Evolutionary conservation across 1,284 basidiomycete genomes (phyloP), one percentile per base, ranked within the genome.

Genomic region (Sporisorium reilianum): DNA sequence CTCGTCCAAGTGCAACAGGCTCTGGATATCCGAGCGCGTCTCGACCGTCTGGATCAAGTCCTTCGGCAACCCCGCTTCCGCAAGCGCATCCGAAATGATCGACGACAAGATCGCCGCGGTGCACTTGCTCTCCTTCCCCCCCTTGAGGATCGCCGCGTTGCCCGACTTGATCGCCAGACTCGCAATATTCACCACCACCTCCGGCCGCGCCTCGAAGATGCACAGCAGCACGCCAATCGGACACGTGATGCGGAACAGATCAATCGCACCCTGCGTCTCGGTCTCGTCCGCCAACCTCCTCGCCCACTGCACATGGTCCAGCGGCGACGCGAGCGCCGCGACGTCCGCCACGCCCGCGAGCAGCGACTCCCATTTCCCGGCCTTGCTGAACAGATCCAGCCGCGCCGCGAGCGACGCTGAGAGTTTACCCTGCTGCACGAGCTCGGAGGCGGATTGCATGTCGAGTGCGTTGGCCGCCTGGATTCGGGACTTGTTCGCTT

Each of bases 171-270:
- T 94, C 2, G 97, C 96, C 75, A 99, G 87, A 0, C 93, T 89
- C 7, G 97, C 94, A 78, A 99, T 98, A 85, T 99, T 99, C 45
- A 99, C 92, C 30, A 99, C 94, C 6, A 99, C 97, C 85, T 99
- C 97, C 1, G 97, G 97, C 36, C 97, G 89, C 3, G 96, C 93
- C 86, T 99, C 97, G 77, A 99, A 99, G 75, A 99, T 97, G 75
- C 98, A 94, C 51, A 99, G 88, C 26, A 99, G 87, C 0, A 97
- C 95, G 20, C 97, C 97, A 71, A 99, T 97, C 0, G 97, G 95
- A 85, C 96, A 99, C 0, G 95, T 94, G 1, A 99, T 91, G 40
- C 94, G 90, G 86, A 97, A 95, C 14, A 99, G 88, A 80, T 97
- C 93, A 16, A 99, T 87, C 0, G 87, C 89, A 40, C 94, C 92